Evolutionary conservation across 768 basidiomycete species (phyloP).

Genomic region (Naganishia friedmannii): DNA sequence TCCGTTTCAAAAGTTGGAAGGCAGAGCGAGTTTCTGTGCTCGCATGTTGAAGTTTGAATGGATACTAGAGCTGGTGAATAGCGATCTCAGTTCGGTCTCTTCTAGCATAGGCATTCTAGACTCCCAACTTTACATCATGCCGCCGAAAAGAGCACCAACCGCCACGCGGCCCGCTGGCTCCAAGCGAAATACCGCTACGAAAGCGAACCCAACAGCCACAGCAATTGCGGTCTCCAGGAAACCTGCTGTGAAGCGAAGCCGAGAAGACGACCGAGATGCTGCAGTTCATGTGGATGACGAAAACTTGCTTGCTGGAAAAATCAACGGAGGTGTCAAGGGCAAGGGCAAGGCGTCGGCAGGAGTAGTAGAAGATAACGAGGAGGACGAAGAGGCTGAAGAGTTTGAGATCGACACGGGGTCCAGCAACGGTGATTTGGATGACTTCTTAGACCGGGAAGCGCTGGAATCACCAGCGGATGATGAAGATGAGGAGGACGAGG

Average conservation of each 20-base stretch:
- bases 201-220: not conserved
- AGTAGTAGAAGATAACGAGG: constrained; percentile 34
- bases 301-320: not conserved
- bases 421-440: constrained; percentile 29
- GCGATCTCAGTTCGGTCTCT: too few species aligned
- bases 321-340: not conserved
- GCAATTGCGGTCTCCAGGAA: not conserved
- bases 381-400: constrained; percentile 38
- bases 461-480: constrained; percentile 30
- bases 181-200: not conserved
- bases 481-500: constrained; percentile 35
- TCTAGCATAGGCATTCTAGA: too few species aligned
- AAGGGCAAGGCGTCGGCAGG: not conserved
- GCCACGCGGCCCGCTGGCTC: not conserved
- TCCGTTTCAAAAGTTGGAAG: too few species aligned
- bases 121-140: not conserved
- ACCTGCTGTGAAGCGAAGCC: constrained; percentile 15
- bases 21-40: too few species aligned
- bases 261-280: constrained; percentile 8
- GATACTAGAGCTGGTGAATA: too few species aligned
- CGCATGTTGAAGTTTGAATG: too few species aligned
- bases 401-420: constrained; percentile 31
- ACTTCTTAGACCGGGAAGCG: constrained; percentile 21
- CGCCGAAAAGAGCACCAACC: not conserved
- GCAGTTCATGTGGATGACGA: not conserved